Evolutionary conservation across 2,329 filamentous ascomycete genomes (phyloP).

Genomic region (Diaporthe vexans): DNA sequence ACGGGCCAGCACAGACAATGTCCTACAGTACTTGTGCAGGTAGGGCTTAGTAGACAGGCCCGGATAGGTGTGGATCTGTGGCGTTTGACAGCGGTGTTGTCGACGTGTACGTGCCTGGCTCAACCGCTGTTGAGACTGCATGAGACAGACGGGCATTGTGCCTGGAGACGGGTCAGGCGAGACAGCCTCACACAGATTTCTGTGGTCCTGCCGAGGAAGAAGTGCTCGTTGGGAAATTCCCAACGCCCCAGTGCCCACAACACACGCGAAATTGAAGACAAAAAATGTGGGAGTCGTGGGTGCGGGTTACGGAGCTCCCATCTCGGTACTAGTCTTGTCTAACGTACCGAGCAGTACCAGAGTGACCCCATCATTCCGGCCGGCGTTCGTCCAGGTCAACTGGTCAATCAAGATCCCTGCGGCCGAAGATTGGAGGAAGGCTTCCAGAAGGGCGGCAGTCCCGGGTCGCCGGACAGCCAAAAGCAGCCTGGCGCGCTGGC

Average conservation of each 20-base stretch:
- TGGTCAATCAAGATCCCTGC: conserved; percentile 23
- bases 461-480: conserved; percentile 14
- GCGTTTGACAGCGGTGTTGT: background rate
- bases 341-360: background rate
- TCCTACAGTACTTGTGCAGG: background rate
- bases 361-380: conserved; percentile 8
- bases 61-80: background rate
- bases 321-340: conserved; percentile 12
- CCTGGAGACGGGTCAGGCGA: too few species aligned
- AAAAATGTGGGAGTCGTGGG: conserved; percentile 8
- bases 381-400: background rate
- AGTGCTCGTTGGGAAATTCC: background rate
- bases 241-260: background rate
- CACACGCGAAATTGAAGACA: conserved; percentile 24
- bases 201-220: too few species aligned
- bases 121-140: background rate
- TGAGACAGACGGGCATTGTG: too few species aligned
- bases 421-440: background rate
- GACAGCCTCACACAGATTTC: too few species aligned
- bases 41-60: background rate
- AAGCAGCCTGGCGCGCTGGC: conserved; percentile 2
- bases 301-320: conserved; percentile 12
- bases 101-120: background rate
- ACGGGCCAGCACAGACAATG: conserved; percentile 14
- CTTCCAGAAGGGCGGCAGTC: conserved; percentile 35